A percentile compares a stretch with the other conserved stretches of the same genome.
phyloP scores from a whole-genome alignment of 2,329 filamentous ascomycete species.

The Albifimbria verrucaria region DNA sequence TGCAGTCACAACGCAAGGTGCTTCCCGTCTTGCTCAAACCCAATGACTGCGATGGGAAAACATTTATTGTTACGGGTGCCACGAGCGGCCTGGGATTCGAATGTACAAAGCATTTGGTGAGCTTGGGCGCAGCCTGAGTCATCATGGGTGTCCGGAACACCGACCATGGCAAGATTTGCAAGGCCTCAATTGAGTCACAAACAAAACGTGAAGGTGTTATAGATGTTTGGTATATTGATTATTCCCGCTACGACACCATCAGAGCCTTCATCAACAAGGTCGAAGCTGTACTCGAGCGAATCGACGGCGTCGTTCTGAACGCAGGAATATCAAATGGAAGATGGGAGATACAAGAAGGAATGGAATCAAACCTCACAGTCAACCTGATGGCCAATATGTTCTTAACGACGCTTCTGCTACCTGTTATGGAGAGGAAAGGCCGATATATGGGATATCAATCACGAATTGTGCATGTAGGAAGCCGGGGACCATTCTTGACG shows the following conservation, averaged over 20 bases:
- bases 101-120: constrained; percentile 34
- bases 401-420: constrained; percentile 39
- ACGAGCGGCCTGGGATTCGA: constrained; percentile 38
- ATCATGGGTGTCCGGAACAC: constrained; percentile 37
- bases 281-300: constrained; percentile 26
- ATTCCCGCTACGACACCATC: constrained; percentile 31
- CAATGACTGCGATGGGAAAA: neutral
- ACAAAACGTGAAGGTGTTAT: constrained; percentile 21
- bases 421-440: constrained; percentile 35
- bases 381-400: constrained; percentile 46
- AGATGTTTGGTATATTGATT: constrained; percentile 42
- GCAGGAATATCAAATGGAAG: constrained; percentile 21
- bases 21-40: neutral
- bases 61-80: constrained; percentile 35
- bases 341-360: constrained; percentile 30
- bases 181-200: constrained; percentile 25
- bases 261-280: constrained; percentile 30
- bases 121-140: constrained; percentile 33
- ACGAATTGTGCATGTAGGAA: constrained; percentile 30
- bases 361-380: constrained; percentile 40
- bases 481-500: constrained; percentile 5
- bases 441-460: constrained; percentile 27
- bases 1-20: neutral
- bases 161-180: constrained; percentile 36
- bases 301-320: constrained; percentile 42